Percentiles rank a stretch among this genome's conserved stretches.
phyloP scores from a whole-genome alignment of 176 grass and related monocot genomes.

The maize (Zea mays) region Zm-B73-REFERENCE-NAM-5.0 NC_050102.1:89538501-89539000 shows the following conservation, averaged over 20 bases:
- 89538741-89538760: constrained; percentile 27
- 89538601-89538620: constrained; percentile 23
- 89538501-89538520: constrained; percentile 3
- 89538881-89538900: constrained; percentile 55
- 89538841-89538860: constrained; percentile 85
- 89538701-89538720: constrained; percentile 70
- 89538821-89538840: constrained; percentile 83
- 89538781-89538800: constrained; percentile 74
- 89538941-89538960: not conserved
- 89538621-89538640: too few relatives aligned
- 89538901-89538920: too few relatives aligned
- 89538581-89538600: constrained; percentile 5
- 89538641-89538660: constrained; percentile 16
- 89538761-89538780: constrained; percentile 24
- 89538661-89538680: constrained; percentile 7
- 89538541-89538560: constrained; percentile 35
- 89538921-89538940: not conserved
- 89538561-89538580: constrained; percentile 68
- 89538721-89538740: constrained; percentile 46
- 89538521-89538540: not conserved
- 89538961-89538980: constrained; percentile 6
- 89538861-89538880: constrained; percentile 92
- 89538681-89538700: constrained; percentile 53
- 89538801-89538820: constrained; percentile 80
- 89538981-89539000: not conserved